phyloP scores from a whole-genome alignment of 495 filamentous ascomycete genomes.

The Penicillium goetzii region DNA sequence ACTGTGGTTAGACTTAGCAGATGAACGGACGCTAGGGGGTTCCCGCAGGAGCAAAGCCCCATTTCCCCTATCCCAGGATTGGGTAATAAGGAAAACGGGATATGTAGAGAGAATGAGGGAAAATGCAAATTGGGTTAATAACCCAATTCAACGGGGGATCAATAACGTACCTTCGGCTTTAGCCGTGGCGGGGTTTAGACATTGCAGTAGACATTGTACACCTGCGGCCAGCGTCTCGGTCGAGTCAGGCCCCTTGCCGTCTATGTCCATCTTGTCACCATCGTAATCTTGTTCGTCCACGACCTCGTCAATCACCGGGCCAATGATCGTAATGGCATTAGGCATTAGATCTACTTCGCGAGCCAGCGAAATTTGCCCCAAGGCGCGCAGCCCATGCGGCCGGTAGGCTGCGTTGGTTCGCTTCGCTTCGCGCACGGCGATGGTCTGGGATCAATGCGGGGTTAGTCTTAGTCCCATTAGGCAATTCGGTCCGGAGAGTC shows the following conservation, averaged over 20 bases:
- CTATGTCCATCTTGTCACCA: constrained; percentile 71
- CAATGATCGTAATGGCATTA: constrained; percentile 66
- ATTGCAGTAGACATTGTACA: constrained; percentile 50
- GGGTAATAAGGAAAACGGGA: neutral
- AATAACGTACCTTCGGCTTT: constrained; percentile 39
- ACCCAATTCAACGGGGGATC: neutral
- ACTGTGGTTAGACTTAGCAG: constrained; percentile 38
- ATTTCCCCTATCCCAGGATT: neutral
- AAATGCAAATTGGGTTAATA: neutral
- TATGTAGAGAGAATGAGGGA: neutral
- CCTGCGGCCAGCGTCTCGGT: constrained; percentile 53
- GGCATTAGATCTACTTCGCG: constrained; percentile 69
- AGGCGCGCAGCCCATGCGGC: constrained; percentile 69
- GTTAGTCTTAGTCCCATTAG: constrained; percentile 14
- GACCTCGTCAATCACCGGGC: constrained; percentile 58
- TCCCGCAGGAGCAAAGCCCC: constrained; percentile 21
- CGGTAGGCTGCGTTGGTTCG: constrained; percentile 82
- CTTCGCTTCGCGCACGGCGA: constrained; percentile 85
- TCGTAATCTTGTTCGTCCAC: constrained; percentile 50
- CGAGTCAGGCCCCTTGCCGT: constrained; percentile 46
- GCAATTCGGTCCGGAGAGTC: neutral
- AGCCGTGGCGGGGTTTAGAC: constrained; percentile 42
- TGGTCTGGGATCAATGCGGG: constrained; percentile 41
- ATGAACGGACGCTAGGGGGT: constrained; percentile 35
- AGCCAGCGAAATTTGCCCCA: constrained; percentile 70